Percentiles rank a stretch among this genome's conserved stretches.
Conservation (phyloP, 495 filamentous ascomycete species). For the Penicillium cataractarum region DNA sequence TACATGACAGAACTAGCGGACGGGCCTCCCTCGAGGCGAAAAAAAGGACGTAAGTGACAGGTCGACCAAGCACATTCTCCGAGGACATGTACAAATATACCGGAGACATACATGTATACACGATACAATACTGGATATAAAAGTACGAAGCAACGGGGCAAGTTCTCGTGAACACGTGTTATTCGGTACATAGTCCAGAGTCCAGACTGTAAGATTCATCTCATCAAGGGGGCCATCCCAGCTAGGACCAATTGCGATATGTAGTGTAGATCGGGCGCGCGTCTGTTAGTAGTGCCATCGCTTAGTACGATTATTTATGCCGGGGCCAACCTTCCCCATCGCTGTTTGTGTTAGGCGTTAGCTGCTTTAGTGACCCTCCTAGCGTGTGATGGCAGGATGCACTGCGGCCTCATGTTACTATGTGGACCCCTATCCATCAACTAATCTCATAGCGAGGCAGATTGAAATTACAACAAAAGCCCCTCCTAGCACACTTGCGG, state of each 20-base stretch:
- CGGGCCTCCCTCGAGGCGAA: not conserved
- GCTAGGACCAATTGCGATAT: conserved; percentile 14
- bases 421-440: not conserved
- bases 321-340: not conserved
- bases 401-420: not conserved
- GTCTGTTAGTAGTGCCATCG: conserved; percentile 15
- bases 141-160: no score
- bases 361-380: not conserved
- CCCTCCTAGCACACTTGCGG: not conserved
- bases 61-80: not conserved
- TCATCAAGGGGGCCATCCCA: not conserved
- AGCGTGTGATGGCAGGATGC: not conserved
- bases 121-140: no score
- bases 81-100: not conserved
- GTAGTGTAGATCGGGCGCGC: conserved; percentile 16
- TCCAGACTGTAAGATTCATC: not conserved
- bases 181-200: no score
- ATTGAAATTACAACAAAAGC: not conserved
- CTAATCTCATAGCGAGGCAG: not conserved
- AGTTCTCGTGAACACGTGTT: not conserved
- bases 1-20: not conserved
- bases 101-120: no score
- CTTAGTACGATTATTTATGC: conserved; percentile 5
- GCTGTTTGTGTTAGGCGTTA: no score
- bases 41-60: conserved; percentile 2